phyloP scores from a whole-genome alignment of 257 asterid genomes.

The Primulina eburnea region DNA sequence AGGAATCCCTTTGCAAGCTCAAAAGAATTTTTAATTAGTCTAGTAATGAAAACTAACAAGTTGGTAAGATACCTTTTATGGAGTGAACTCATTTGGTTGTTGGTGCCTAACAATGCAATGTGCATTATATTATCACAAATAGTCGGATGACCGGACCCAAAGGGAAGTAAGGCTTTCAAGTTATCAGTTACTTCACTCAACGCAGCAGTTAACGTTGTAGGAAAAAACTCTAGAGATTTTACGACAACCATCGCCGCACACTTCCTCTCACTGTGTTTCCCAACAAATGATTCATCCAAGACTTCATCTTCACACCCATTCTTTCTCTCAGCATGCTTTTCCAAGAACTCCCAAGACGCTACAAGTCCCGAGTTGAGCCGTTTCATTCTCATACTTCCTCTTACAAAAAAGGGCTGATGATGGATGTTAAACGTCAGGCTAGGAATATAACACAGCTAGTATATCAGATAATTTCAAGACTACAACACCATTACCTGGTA shows the following conservation, averaged over 20 bases:
- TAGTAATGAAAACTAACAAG: background rate
- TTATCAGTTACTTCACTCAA: constrained; percentile 74
- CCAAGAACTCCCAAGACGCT: constrained; percentile 92
- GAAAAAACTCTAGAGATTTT: constrained; percentile 84
- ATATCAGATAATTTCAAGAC: constrained; percentile 15
- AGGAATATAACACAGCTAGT: constrained; percentile 5
- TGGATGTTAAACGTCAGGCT: constrained; percentile 28
- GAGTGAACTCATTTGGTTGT: constrained; percentile 90
- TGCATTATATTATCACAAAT: constrained; percentile 84
- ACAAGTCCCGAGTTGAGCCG: constrained; percentile 97
- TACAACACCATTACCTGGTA: constrained; percentile 64
- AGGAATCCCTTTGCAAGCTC: constrained; percentile 1
- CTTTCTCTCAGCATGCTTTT: constrained; percentile 63
- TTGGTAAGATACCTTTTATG: constrained; percentile 74
- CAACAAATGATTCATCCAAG: constrained; percentile 28
- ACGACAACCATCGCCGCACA: constrained; percentile 97
- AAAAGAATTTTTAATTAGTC: background rate
- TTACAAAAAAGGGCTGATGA: constrained; percentile 87
- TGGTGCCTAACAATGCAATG: constrained; percentile 87
- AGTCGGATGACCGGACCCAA: constrained; percentile 36
- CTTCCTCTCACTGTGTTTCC: constrained; percentile 57
- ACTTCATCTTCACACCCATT: constrained; percentile 39
- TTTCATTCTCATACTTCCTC: constrained; percentile 97
- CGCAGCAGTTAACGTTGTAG: constrained; percentile 73
- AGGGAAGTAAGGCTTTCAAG: constrained; percentile 33